These are phyloP conservation scores for Coemansia sp. DNA, from an alignment of 371 early-diverging fungal genomes.

Conservation along the genomic window DNA sequence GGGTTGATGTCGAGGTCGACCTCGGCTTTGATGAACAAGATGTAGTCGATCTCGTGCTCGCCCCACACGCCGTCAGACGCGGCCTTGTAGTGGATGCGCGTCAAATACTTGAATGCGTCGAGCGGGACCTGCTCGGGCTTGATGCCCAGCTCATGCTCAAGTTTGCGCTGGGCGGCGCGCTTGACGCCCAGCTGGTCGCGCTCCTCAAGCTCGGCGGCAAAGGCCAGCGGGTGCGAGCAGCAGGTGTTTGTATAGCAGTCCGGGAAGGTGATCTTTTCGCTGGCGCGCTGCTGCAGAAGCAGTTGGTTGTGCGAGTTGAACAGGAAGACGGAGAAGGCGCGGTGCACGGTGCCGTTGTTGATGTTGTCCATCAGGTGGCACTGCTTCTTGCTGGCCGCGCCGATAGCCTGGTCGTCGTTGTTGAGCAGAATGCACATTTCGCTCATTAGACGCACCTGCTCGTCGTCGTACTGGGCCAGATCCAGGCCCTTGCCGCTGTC, in stretches of 20 bases:
- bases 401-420: constrained; percentile 77
- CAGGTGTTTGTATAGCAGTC: constrained; percentile 96
- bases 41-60: constrained; percentile 95
- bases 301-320: constrained; percentile 80
- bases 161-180: constrained; percentile 84
- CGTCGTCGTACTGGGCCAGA: constrained; percentile 72
- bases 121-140: constrained; percentile 71
- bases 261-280: constrained; percentile 97
- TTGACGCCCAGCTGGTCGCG: constrained; percentile 74
- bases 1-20: constrained; percentile 64
- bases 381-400: constrained; percentile 87
- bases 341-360: constrained; percentile 82
- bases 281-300: constrained; percentile 90
- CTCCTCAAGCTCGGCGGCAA: constrained; percentile 77
- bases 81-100: constrained; percentile 92
- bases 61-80: constrained; percentile 96
- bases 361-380: constrained; percentile 94
- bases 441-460: constrained; percentile 91
- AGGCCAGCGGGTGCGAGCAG: constrained; percentile 93
- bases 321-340: constrained; percentile 95
- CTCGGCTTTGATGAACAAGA: constrained; percentile 76
- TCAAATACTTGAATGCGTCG: constrained; percentile 83
- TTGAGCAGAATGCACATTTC: constrained; percentile 96
- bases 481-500: constrained; percentile 42
- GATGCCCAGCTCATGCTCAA: constrained; percentile 96